Percentiles rank a stretch among this genome's conserved stretches.
phyloP scores from a whole-genome alignment of 2,329 filamentous ascomycete genomes.

The Xylariaceae sp. region DNA sequence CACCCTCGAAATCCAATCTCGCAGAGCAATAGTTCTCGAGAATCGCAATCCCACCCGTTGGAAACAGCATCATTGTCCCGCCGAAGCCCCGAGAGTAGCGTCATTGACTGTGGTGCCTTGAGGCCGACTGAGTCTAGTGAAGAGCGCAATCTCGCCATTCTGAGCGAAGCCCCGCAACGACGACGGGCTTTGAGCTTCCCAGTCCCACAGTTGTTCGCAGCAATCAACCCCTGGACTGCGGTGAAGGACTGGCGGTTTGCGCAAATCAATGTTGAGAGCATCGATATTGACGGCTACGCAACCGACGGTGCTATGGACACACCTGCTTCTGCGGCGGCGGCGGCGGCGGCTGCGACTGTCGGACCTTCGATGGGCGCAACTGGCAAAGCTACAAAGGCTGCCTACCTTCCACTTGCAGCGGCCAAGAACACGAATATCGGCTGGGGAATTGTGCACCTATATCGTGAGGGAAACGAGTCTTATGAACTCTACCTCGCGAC shows the following conservation, averaged over 20 bases:
- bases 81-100: slow-evolving; percentile 21
- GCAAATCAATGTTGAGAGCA: slow-evolving; percentile 69
- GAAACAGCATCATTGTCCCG: slow-evolving; percentile 14
- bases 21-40: slow-evolving; percentile 8
- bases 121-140: slow-evolving; percentile 31
- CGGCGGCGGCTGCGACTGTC: slow-evolving; percentile 46
- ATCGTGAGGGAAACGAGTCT: slow-evolving; percentile 76
- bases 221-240: slow-evolving; percentile 45
- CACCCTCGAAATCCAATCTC: slow-evolving; percentile 35
- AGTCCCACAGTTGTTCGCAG: slow-evolving; percentile 39
- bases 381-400: slow-evolving; percentile 76
- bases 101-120: slow-evolving; percentile 48
- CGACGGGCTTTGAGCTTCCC: slow-evolving; percentile 38
- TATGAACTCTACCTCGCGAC: slow-evolving; percentile 42
- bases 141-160: slow-evolving; percentile 34
- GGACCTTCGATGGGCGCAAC: slow-evolving; percentile 52
- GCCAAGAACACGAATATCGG: slow-evolving; percentile 67
- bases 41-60: slow-evolving; percentile 10
- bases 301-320: slow-evolving; percentile 32
- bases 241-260: slow-evolving; percentile 75
- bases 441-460: slow-evolving; percentile 92
- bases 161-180: slow-evolving; percentile 37
- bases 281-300: slow-evolving; percentile 56
- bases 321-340: slow-evolving; percentile 26
- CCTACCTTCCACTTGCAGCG: slow-evolving; percentile 65